Base-by-base conservation (phyloP, 768 basidiomycete genomes). In the Boletus coccyginus region DNA sequence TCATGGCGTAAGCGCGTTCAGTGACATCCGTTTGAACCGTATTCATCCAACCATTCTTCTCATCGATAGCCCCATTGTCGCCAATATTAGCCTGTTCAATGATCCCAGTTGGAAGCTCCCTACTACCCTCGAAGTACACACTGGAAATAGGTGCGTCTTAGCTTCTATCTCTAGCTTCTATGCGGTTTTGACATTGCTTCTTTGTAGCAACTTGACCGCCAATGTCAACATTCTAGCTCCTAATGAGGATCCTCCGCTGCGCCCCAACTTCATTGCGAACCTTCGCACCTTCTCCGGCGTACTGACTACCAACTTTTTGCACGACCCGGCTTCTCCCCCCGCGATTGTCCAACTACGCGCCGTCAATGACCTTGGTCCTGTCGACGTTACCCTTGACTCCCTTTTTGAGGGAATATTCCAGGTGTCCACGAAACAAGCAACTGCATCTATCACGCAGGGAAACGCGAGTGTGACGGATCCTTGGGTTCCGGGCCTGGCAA, bases 221-320 rank as follows among this genome's bases (percentile, higher is more conserved):
- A 67, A 77, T 17, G 62, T 84, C 39, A 72, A 72, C 9, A 59
- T 85, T 32, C 55, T 70, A 21, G 66, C 73, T 10, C 69, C 65
- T 0, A 64, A 57, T 49, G 50, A 16, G 7, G 21, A 39, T 9
- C 61, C 69, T 14, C 59, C 66, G 7, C 39, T 48, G 14, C 73
- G 74, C 48, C 75, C 75, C 10, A 70, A 76, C 53, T 87, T 85
- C 60, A 45, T 77, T 19, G 74, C 77, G 17, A 68, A 73, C 48
- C 71, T 81, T 48, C 75, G 77, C 54, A 88, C 82, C 5, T 88
- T 86, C 68, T 81, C 81, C 53, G 85, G 79, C 3, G 73, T 77
- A 5, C 62, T 87, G 46, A 67, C 71, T 19, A 56, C 85, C 33
- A 69, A 63, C 31, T 55, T 87, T 38, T 56, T 62, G 13, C 79